Evolutionary conservation across 2,329 filamentous ascomycete genomes (phyloP).

Genomic region (Fusarium fracticaudum): DNA sequence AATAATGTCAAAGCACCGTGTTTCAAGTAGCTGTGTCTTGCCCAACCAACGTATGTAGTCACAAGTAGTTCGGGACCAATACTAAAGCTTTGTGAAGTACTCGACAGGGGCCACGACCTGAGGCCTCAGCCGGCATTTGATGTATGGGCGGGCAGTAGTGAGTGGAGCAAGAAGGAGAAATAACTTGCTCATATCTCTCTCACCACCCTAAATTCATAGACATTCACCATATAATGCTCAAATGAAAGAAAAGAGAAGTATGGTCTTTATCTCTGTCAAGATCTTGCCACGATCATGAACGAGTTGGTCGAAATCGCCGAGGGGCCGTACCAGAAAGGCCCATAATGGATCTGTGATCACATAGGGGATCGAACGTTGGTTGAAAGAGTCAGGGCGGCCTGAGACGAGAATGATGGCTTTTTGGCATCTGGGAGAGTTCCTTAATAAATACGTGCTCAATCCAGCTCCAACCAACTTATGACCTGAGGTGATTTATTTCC

Average conservation of each 20-base stretch:
- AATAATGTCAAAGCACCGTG: background rate
- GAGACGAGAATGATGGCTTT: conserved; percentile 32
- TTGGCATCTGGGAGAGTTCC: conserved; percentile 16
- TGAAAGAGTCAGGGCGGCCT: conserved; percentile 30
- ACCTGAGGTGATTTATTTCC: conserved; percentile 40
- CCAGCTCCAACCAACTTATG: conserved; percentile 40
- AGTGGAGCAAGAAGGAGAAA: conserved; percentile 18
- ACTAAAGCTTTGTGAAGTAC: background rate
- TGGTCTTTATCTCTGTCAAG: background rate
- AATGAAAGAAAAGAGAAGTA: background rate
- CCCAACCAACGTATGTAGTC: background rate
- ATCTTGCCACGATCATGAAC: conserved; percentile 29
- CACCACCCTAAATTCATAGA: background rate
- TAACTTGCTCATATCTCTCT: conserved; percentile 39
- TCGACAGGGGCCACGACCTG: conserved; percentile 5
- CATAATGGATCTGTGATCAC: conserved; percentile 19
- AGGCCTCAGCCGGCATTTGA: conserved; percentile 2
- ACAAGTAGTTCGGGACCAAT: background rate
- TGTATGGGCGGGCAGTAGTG: background rate
- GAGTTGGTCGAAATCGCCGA: conserved; percentile 7
- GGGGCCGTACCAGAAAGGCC: conserved; percentile 10
- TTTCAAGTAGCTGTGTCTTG: conserved; percentile 1
- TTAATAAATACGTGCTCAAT: conserved; percentile 43
- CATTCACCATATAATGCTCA: background rate
- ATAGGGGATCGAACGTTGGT: conserved; percentile 33